Base-by-base conservation (phyloP, 1,284 basidiomycete genomes). In the Macrocystidia cucumis region DNA sequence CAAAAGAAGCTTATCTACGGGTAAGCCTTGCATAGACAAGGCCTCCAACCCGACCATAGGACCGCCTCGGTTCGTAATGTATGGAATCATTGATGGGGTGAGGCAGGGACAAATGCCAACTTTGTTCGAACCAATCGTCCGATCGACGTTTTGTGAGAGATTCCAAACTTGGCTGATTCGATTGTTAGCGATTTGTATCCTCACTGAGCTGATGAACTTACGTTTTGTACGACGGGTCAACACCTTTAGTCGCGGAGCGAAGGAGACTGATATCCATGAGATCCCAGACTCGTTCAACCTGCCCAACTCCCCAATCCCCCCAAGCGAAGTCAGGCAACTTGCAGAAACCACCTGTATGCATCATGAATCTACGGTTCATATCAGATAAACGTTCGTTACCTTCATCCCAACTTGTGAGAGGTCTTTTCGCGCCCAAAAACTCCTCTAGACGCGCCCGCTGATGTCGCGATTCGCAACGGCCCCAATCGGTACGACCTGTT, bases 61-160 rank as follows among this genome's bases (percentile, higher is more conserved):
- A n/a, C 93, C 92, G 25, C 93, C 93, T 34, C 92, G 90, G 51
- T 88, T 91, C 19, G 93, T 91, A 51, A 96, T 84, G 54, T 91
- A 97, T 0, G 93, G 90, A 44, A 97, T 97, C 86, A 96, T 96
- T 22, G 88, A 85, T 0, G 92, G 92, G 0, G 92, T 97, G 12
- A 97, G 72, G 56, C 92, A 97, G 1, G 89, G 89, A 40, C 84
- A 89, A 30, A 95, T 86, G 5, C 91, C 92, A 1, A 81, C 67
- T 55, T 80, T 81, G 40, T 73, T 78, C 0, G 86, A 82, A 3
- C 86, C 87, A 25, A 83, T 89, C 27, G 86, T 87, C 9, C 91
- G 78, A 56, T 92, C 90, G 19, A 97, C 93, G 47, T 97, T 97
- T 57, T 97, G 92, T 3, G 90, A 93, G n/a, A 97, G 69, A 57